These are phyloP conservation scores for Pseudohyphozyma bogoriensis DNA, from an alignment of 768 basidiomycete species.

Conservation along the genomic window DNA sequence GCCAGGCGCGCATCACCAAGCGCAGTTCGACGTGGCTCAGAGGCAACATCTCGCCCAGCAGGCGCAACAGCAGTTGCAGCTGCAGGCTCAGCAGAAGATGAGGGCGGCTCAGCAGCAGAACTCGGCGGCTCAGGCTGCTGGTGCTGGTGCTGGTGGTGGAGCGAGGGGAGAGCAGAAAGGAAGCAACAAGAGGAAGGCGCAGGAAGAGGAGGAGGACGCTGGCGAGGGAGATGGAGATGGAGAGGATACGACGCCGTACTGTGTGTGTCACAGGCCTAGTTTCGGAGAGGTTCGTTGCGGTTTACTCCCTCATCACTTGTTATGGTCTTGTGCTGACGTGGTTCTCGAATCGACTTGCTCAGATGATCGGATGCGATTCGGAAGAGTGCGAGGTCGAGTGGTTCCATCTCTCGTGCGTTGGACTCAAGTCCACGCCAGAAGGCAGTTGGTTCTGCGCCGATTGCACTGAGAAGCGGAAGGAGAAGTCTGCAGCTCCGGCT, in stretches of 20 bases:
- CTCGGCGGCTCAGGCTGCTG: background rate
- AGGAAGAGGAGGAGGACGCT: slow-evolving; percentile 36
- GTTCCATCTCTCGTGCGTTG: slow-evolving; percentile 30
- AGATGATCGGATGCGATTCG: slow-evolving; percentile 32
- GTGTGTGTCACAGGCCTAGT: slow-evolving; percentile 25
- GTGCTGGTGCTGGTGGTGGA: background rate
- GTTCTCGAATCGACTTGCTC: background rate
- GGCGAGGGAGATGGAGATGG: slow-evolving; percentile 30
- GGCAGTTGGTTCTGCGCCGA: slow-evolving; percentile 21
- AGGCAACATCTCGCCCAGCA: background rate
- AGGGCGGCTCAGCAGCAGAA: background rate
- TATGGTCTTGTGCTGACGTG: background rate
- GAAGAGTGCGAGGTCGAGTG: slow-evolving; percentile 28
- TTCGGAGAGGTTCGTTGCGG: slow-evolving; percentile 30
- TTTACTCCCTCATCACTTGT: background rate
- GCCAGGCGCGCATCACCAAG: slow-evolving; percentile 5
- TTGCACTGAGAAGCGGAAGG: slow-evolving; percentile 16
- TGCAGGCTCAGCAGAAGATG: background rate
- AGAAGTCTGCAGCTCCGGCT: too few relatives aligned
- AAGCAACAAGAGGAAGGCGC: slow-evolving; percentile 39
- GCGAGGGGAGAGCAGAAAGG: background rate
- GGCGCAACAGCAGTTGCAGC: background rate
- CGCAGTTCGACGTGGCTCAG: slow-evolving; percentile 4
- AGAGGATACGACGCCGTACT: slow-evolving; percentile 28
- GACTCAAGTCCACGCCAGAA: slow-evolving; percentile 25